These are phyloP conservation scores for Dendrobium catenatum DNA, from an alignment of 106 monocot genomes.

Conservation along the genomic window DNA sequence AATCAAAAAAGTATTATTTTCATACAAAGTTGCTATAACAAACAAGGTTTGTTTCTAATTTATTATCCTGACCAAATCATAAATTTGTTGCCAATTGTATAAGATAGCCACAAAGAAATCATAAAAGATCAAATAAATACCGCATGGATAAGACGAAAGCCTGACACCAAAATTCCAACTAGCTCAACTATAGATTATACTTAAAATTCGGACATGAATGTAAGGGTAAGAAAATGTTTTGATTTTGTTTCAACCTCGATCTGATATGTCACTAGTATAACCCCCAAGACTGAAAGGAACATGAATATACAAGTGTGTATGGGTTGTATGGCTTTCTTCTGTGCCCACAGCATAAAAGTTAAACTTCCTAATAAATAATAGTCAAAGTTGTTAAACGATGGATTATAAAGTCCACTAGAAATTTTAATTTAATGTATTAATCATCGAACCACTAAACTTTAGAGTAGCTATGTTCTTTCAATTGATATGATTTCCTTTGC, in stretches of 20 bases:
- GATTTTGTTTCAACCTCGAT: not conserved
- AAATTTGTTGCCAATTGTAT: too few relatives aligned
- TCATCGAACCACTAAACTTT: not conserved
- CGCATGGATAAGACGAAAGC: too few relatives aligned
- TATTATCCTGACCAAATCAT: too few relatives aligned
- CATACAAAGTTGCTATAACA: too few relatives aligned
- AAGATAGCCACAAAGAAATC: too few relatives aligned
- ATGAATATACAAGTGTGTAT: not conserved
- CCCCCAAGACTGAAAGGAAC: not conserved
- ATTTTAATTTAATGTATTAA: constrained; percentile 2
- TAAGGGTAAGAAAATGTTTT: not conserved
- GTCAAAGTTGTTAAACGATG: not conserved
- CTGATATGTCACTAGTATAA: not conserved
- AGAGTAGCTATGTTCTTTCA: not conserved
- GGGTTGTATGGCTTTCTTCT: not conserved
- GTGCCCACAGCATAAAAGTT: not conserved
- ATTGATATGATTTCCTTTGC: not conserved
- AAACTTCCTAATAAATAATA: not conserved
- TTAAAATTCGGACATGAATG: too few relatives aligned
- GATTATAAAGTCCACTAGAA: not conserved
- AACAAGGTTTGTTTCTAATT: too few relatives aligned
- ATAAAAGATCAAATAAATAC: too few relatives aligned
- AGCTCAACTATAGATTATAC: too few relatives aligned
- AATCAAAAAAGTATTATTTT: too few relatives aligned
- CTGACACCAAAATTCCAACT: too few relatives aligned